Evolutionary conservation across 1,139 yeast species (phyloP).

Genomic region (Pichia sp.): DNA sequence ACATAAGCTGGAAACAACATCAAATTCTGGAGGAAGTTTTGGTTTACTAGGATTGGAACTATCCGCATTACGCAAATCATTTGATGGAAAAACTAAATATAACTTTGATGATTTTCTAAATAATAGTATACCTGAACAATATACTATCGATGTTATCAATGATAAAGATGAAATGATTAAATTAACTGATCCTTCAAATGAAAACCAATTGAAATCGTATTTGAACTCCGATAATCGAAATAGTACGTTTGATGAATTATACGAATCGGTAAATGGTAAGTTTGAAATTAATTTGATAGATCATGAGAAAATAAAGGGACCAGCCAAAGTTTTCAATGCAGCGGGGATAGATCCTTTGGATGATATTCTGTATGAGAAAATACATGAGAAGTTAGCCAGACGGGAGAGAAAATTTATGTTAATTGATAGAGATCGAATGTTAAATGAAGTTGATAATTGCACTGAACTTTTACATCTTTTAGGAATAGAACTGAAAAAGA

Average conservation of each 20-base stretch:
- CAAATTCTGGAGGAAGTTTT: background rate
- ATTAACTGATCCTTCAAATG: background rate
- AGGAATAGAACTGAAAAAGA: slow-evolving; percentile 18
- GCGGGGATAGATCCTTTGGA: slow-evolving; percentile 21
- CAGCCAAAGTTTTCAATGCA: background rate
- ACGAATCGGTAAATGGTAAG: slow-evolving; percentile 4
- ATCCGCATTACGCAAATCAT: slow-evolving; percentile 7
- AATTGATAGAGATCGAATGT: slow-evolving; percentile 37
- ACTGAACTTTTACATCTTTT: slow-evolving; percentile 24
- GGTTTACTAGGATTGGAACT: slow-evolving; percentile 10
- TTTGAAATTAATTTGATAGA: slow-evolving; percentile 13
- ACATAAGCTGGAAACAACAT: background rate
- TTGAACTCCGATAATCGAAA: background rate
- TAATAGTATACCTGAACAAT: slow-evolving; percentile 21
- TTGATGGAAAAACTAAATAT: slow-evolving; percentile 15
- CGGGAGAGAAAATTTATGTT: slow-evolving; percentile 43
- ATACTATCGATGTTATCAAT: slow-evolving; percentile 19
- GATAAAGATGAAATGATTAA: slow-evolving; percentile 6
- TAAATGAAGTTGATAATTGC: slow-evolving; percentile 39
- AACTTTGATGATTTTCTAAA: slow-evolving; percentile 25
- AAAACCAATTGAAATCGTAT: slow-evolving; percentile 2
- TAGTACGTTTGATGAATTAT: slow-evolving; percentile 13
- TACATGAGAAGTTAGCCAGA: slow-evolving; percentile 41
- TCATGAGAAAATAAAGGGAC: slow-evolving; percentile 11
- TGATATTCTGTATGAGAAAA: slow-evolving; percentile 15